Evolutionary conservation across 441 rosid genomes (phyloP), one percentile per base, ranked within the genome.

Genomic region (Croton setiger): DNA sequence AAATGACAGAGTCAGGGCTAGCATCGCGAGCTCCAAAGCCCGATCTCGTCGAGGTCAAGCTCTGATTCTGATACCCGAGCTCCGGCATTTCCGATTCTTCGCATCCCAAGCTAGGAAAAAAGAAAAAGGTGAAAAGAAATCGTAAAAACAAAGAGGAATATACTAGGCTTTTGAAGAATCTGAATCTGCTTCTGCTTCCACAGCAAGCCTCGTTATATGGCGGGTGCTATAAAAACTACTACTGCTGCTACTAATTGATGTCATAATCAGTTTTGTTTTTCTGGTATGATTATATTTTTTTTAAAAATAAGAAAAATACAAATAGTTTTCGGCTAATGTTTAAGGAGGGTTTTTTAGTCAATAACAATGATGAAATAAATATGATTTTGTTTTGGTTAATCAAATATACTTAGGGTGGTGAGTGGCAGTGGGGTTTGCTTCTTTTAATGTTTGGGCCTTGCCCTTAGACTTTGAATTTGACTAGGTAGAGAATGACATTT

Each of bases 1-100:
- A 87, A 72, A 87, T 87, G 43, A 87, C 82, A 1, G 98, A 92
- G 76, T 89, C 95, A 2, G 99, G 97, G 51, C 99, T 92, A 1
- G 88, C 77, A 69, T 85, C 87, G 41, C 94, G 88, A 44, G 81
- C 82, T 75, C 82, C 56, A 48, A 76, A 76, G 6, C 72, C 82
- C 27, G 83, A 72, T 57, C 78, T 73, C 78, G 78, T 60, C 45
- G 82, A 68, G 75, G 78, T 60, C 45, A 81, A 68, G 75, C 78
- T 82, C 58, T 74, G 83, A 20, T 77, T 69, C 60, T 70, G 81
- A 31, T 70, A 56, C 23, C 65, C 66, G 51, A 65, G 20, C 79
- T 83, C 88, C 76, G 86, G 74, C 96, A 89, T 86, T 78, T 52
- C 54, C 67, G 41, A 47, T 7, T 21, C 9, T 13, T 35, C 7